phyloP scores from a whole-genome alignment of 805 yeast genomes.

The Candida vartiovaarae region DNA sequence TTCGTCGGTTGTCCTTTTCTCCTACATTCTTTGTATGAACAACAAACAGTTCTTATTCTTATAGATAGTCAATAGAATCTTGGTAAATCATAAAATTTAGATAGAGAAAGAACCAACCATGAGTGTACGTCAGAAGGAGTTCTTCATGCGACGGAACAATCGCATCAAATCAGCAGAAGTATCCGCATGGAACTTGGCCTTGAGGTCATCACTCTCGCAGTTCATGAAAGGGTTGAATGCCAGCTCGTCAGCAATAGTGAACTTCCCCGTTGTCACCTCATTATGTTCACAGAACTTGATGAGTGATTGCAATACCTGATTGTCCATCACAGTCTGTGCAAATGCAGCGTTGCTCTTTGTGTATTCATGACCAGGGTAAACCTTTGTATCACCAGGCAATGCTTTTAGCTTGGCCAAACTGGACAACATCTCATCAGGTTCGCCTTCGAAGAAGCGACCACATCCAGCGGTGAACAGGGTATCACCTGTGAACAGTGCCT shows the following conservation, averaged over 20 bases:
- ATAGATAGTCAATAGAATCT: neutral
- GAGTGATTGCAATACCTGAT: constrained; percentile 44
- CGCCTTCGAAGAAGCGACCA: constrained; percentile 95
- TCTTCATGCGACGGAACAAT: constrained; percentile 69
- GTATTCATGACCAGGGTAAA: constrained; percentile 96
- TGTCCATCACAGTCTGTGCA: constrained; percentile 47
- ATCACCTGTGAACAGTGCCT: constrained; percentile 90
- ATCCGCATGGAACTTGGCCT: constrained; percentile 46
- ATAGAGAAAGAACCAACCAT: neutral
- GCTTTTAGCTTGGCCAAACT: constrained; percentile 55
- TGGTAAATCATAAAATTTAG: neutral
- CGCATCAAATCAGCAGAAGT: constrained; percentile 58
- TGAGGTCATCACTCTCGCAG: constrained; percentile 55
- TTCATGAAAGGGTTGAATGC: constrained; percentile 87
- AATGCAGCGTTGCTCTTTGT: constrained; percentile 77
- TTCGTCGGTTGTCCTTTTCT: neutral
- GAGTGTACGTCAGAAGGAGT: constrained; percentile 27
- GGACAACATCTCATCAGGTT: constrained; percentile 68
- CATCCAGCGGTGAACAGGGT: constrained; percentile 92
- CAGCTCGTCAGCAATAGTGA: constrained; percentile 80
- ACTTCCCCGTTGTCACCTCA: constrained; percentile 78
- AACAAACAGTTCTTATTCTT: neutral
- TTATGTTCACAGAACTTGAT: constrained; percentile 42
- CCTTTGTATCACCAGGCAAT: constrained; percentile 63
- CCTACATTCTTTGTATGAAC: neutral